Percentiles rank a stretch among this genome's conserved stretches.
Evolutionary conservation across 139 green algal species (phyloP).

Genomic region (Trebouxia sp.): DNA sequence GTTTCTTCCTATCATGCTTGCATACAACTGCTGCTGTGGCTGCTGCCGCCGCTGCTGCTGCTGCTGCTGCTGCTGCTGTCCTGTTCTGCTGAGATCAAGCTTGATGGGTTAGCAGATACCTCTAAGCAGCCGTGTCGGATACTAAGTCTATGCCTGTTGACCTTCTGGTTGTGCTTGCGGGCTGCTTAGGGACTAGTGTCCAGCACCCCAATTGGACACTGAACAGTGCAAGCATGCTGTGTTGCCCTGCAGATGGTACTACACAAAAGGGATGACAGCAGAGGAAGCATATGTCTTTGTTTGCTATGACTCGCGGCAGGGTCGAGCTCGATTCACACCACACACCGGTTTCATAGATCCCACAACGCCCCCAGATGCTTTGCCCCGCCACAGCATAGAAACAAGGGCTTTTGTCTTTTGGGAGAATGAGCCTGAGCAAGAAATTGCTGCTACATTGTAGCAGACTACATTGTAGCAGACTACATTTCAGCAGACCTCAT

Average conservation of each 20-base stretch:
- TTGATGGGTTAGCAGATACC: too few relatives aligned
- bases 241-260: slow-evolving; percentile 20
- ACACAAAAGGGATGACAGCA: neutral
- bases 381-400: neutral
- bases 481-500: too few relatives aligned
- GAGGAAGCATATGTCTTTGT: slow-evolving; percentile 27
- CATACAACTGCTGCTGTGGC: too few relatives aligned
- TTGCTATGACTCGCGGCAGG: slow-evolving; percentile 4
- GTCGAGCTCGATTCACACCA: slow-evolving; percentile 23
- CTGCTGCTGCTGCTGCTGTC: too few relatives aligned
- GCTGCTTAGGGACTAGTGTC: too few relatives aligned
- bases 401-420: slow-evolving; percentile 25
- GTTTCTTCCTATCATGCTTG: too few relatives aligned
- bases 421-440: slow-evolving; percentile 26
- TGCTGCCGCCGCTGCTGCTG: too few relatives aligned
- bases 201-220: too few relatives aligned
- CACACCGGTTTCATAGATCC: slow-evolving; percentile 18
- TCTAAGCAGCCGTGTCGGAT: too few relatives aligned
- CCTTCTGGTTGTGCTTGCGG: too few relatives aligned
- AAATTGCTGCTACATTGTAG: neutral
- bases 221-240: neutral
- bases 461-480: too few relatives aligned
- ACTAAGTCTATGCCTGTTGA: too few relatives aligned
- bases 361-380: neutral
- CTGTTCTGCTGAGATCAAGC: neutral